Base-by-base conservation (phyloP, 176 grass and related monocot species). In the Dendrocalamus sinicus region DNA sequence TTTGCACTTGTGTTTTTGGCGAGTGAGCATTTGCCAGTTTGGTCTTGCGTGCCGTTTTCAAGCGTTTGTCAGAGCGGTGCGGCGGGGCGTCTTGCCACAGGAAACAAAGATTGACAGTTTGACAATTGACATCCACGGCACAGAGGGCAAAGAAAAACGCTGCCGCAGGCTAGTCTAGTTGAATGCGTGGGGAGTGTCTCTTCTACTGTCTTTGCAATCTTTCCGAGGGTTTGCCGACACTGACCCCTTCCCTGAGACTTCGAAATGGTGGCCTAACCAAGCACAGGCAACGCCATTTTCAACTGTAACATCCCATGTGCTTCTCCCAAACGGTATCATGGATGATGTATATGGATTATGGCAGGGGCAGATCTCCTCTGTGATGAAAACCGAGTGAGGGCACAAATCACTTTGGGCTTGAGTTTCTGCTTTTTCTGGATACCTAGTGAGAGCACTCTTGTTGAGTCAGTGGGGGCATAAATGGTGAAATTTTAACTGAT, bases 101-200 rank as follows among this genome's bases (percentile, higher is more conserved):
- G 28, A 80, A 61, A 28, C 41, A 55, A 32, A 39, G n/a, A 35
- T 24, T 1, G 53, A 26, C 45, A 63, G 28, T 15, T 81, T 48
- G 8, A 70, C 79, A 78, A 54, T n/a, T n/a, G 54, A 28, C 47
- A 84, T 55, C 73, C 48, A 85, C 50, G 37, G 73, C 9, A 46
- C 37, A 20, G 58, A 73, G 10, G 46, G 32, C 32, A 32, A 61
- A 55, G 39, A 57, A 19, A 71, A 65, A 73, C 41, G 39, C 6
- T 15, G 16, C 3, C 6, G 16, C 10, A 10, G 53, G 40, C 55
- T 59, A 15, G 40, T 54, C 73, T 71, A 79, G 40, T 44, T 52
- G 51, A 9, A 4, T 24, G 57, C 48, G 77, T 37, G 32, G 26
- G 16, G 7, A 2, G 4, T 19, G 43, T 65, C 57, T n/a, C 65